phyloP scores from a whole-genome alignment of 2,329 filamentous ascomycete species.

The Cladosporium sp. region DNA sequence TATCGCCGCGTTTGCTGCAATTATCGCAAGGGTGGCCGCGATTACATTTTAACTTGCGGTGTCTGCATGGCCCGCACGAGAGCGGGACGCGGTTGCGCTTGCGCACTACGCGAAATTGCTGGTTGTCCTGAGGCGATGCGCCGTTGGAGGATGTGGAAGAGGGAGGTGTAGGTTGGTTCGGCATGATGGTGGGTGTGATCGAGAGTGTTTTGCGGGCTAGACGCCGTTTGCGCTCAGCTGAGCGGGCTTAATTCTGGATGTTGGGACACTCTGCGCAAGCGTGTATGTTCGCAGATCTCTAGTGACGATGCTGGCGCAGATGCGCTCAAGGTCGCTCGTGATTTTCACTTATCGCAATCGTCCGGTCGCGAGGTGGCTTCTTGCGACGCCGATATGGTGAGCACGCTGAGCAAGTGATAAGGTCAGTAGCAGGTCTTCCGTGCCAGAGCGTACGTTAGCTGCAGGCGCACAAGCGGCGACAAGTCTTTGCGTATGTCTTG shows the following conservation, averaged over 20 bases:
- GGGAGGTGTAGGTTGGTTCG: constrained; percentile 60
- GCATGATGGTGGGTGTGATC: neutral
- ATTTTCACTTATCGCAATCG: no score
- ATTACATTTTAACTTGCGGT: constrained; percentile 97
- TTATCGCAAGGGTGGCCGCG: constrained; percentile 89
- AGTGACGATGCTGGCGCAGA: no score
- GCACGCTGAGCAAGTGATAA: neutral
- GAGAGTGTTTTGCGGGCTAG: no score
- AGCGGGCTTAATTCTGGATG: no score
- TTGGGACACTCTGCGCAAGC: no score
- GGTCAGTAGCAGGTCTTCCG: neutral
- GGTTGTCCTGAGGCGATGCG: constrained; percentile 71
- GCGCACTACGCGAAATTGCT: constrained; percentile 81
- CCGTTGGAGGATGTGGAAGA: constrained; percentile 68
- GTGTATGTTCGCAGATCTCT: no score
- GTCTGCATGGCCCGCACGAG: constrained; percentile 86
- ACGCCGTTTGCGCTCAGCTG: no score
- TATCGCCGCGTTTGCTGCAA: constrained; percentile 82
- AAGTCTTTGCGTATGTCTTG: no score
- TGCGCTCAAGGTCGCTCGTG: no score
- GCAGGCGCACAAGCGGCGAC: no score
- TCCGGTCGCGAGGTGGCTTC: neutral
- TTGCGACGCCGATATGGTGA: neutral
- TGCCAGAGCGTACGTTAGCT: neutral
- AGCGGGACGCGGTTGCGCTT: constrained; percentile 90